These are phyloP conservation scores for Ceratocystis albifundus DNA, from an alignment of 2,329 filamentous ascomycete species.

Conservation along the genomic window DNA sequence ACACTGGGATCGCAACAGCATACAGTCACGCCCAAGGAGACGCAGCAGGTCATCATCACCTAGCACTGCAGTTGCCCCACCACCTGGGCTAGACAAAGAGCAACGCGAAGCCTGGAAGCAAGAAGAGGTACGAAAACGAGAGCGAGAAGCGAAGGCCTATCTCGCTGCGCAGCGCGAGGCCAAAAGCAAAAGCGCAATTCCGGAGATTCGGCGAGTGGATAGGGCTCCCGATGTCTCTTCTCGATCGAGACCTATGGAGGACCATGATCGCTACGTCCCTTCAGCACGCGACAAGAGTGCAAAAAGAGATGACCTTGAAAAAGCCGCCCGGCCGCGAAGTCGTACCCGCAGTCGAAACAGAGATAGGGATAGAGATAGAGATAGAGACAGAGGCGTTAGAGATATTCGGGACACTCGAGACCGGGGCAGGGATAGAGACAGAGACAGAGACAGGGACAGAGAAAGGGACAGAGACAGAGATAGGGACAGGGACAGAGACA, in stretches of 20 bases:
- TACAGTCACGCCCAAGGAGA: conserved; percentile 32
- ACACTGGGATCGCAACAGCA: conserved; percentile 26
- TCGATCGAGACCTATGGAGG: conserved; percentile 27
- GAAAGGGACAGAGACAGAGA: conserved; percentile 30
- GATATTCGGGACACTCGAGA: conserved; percentile 29
- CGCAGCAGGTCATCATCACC: conserved; percentile 37
- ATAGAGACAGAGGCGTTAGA: conserved; percentile 25
- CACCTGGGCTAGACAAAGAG: conserved; percentile 36
- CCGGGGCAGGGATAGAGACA: conserved; percentile 29
- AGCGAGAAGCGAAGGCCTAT: conserved; percentile 54
- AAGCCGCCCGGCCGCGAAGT: conserved; percentile 26
- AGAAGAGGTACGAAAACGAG: conserved; percentile 49
- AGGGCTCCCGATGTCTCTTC: conserved; percentile 34
- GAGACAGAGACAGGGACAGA: conserved; percentile 27
- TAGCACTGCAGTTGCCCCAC: conserved; percentile 30
- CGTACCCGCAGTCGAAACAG: conserved; percentile 29
- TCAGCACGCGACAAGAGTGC: conserved; percentile 32
- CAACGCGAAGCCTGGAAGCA: conserved; percentile 48
- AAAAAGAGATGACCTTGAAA: conserved; percentile 17
- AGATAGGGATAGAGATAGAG: conserved; percentile 27
- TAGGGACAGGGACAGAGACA: conserved; percentile 27
- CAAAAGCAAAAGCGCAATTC: conserved; percentile 45
- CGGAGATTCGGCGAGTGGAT: conserved; percentile 29
- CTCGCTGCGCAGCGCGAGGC: conserved; percentile 51
- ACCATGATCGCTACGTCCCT: conserved; percentile 38